These are phyloP conservation scores for Mortierella sp. DNA, from an alignment of 371 early-diverging fungal species.

Conservation along the genomic window DNA sequence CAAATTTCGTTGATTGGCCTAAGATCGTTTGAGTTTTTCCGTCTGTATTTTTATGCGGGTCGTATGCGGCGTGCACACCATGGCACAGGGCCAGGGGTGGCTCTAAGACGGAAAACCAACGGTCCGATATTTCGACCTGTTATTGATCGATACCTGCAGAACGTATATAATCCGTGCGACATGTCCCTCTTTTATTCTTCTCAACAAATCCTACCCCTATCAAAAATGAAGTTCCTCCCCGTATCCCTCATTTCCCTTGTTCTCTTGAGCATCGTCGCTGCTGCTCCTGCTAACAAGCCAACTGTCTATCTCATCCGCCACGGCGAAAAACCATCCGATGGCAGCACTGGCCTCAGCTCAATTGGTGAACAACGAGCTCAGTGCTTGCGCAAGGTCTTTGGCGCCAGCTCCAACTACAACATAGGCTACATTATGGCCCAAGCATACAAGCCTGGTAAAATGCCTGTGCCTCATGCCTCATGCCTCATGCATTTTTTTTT, in stretches of 20 bases:
- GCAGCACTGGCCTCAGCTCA: conserved; percentile 15
- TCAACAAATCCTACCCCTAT: not conserved
- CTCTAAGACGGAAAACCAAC: too few relatives aligned
- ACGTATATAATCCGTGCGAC: too few relatives aligned
- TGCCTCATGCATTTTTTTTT: not conserved
- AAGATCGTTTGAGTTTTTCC: too few relatives aligned
- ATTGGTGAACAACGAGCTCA: conserved; percentile 17
- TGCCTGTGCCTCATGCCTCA: not conserved
- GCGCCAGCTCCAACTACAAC: conserved; percentile 13
- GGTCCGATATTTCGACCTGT: too few relatives aligned
- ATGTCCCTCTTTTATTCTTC: conserved; percentile 6
- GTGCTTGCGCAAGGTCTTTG: conserved; percentile 14
- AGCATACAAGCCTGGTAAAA: conserved; percentile 14
- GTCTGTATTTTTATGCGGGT: too few relatives aligned
- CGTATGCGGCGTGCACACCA: too few relatives aligned
- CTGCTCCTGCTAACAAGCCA: conserved; percentile 13
- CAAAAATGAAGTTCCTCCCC: conserved; percentile 15
- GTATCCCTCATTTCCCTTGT: conserved; percentile 1
- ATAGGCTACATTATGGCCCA: conserved; percentile 25
- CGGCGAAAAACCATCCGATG: conserved; percentile 21
- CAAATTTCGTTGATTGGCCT: too few relatives aligned
- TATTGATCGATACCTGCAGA: too few relatives aligned
- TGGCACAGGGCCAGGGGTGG: too few relatives aligned
- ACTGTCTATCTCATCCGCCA: conserved; percentile 21
- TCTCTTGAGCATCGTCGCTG: conserved; percentile 7